Evolutionary conservation across 2,329 filamentous ascomycete genomes (phyloP).

Genomic region (Phialophora verrucosa): DNA sequence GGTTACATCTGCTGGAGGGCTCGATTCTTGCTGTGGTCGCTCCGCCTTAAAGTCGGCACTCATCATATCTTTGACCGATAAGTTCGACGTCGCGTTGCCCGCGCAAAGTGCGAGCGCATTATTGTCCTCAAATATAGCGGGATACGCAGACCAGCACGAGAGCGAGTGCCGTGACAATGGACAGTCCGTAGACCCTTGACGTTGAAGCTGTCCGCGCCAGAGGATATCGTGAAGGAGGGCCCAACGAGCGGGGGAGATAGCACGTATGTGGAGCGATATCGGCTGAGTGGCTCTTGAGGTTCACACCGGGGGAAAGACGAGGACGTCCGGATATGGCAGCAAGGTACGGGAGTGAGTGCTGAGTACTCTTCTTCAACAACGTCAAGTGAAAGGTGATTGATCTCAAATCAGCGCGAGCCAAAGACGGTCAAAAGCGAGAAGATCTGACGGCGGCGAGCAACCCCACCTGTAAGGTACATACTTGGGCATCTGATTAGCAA

Average conservation of each 20-base stretch:
- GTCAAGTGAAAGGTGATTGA: neutral
- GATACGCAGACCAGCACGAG: neutral
- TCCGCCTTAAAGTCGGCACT: constrained; percentile 10
- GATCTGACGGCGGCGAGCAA: neutral
- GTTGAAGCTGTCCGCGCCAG: neutral
- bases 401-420: neutral
- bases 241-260: neutral
- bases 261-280: neutral
- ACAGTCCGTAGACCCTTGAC: neutral
- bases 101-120: constrained; percentile 9
- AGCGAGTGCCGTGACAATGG: neutral
- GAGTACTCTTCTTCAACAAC: neutral
- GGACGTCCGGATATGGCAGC: neutral
- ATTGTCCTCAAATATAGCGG: neutral
- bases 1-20: neutral
- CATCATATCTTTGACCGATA: neutral
- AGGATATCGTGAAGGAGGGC: neutral
- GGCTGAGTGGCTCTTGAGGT: neutral
- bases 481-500: neutral
- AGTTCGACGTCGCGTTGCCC: constrained; percentile 1
- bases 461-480: neutral
- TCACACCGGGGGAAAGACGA: neutral
- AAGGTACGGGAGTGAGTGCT: neutral
- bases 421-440: neutral
- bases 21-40: constrained; percentile 8